These are phyloP conservation scores for Glycyrrhiza uralensis DNA, from an alignment of 306 rosid species.

Conservation along the genomic window DNA sequence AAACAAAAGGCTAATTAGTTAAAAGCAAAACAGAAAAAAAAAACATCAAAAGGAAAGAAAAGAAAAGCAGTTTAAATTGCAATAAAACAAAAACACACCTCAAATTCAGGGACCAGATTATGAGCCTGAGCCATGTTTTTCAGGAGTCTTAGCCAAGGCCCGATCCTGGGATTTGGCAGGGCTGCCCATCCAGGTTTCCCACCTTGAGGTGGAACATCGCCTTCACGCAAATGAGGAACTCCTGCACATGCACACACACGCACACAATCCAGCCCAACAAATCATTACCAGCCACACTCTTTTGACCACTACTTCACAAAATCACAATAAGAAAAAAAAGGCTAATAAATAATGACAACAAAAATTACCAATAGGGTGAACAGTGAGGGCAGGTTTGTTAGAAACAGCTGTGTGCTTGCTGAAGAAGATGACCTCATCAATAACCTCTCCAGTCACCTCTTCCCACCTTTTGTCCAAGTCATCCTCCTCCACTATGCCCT, in stretches of 20 bases:
- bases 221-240: conserved; percentile 85
- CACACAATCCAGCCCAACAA: background rate
- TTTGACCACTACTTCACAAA: background rate
- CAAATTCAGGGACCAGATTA: conserved; percentile 83
- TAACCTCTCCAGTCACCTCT: conserved; percentile 62
- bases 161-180: conserved; percentile 72
- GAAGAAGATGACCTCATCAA: conserved; percentile 73
- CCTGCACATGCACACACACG: conserved; percentile 43
- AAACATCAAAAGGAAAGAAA: background rate
- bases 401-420: conserved; percentile 89
- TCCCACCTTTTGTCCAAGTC: conserved; percentile 75
- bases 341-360: background rate
- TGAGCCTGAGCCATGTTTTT: conserved; percentile 64
- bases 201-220: conserved; percentile 87
- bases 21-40: background rate
- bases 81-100: conserved; percentile 43
- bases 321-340: background rate
- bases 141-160: conserved; percentile 84
- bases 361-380: conserved; percentile 78
- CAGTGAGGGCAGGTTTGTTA: conserved; percentile 87
- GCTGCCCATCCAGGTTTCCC: conserved; percentile 97
- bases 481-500: conserved; percentile 65
- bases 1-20: background rate
- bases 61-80: background rate
- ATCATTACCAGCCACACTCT: background rate